Evolutionary conservation across 164 flowering plant species (phyloP).

Genomic region (Vitis cinerea): DNA sequence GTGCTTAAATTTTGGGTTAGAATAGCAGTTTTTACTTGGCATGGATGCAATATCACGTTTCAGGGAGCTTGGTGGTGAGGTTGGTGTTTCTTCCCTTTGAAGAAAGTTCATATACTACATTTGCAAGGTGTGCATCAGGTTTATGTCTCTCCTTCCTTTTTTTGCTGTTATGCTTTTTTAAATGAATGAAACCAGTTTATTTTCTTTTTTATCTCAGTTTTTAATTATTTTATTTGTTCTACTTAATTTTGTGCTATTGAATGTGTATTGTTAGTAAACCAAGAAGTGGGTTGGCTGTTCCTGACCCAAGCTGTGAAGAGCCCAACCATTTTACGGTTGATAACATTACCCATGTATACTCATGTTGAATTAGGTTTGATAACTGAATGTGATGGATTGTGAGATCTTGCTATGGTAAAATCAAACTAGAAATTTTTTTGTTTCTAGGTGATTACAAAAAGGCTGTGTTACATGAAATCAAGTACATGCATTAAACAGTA

Average conservation of each 20-base stretch:
- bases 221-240: not conserved
- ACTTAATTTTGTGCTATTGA: not conserved
- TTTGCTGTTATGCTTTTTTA: not conserved
- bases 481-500: too few relatives aligned
- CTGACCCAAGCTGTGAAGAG: too few relatives aligned
- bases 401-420: too few relatives aligned
- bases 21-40: not conserved
- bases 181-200: not conserved
- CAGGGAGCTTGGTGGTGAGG: conserved; percentile 97
- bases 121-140: conserved; percentile 98
- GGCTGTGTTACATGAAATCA: too few relatives aligned
- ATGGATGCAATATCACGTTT: conserved; percentile 9
- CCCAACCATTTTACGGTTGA: too few relatives aligned
- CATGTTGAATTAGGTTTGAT: too few relatives aligned
- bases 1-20: not conserved
- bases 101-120: conserved; percentile 91
- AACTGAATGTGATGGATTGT: too few relatives aligned
- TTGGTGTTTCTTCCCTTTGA: conserved; percentile 94
- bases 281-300: not conserved
- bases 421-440: too few relatives aligned
- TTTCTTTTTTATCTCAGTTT: not conserved
- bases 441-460: too few relatives aligned
- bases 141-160: conserved; percentile 26
- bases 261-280: not conserved
- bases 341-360: too few relatives aligned